Evolutionary conservation across 2,329 filamentous ascomycete genomes (phyloP), one percentile per base, ranked within the genome.

Genomic region (Talaromyces piceae): DNA sequence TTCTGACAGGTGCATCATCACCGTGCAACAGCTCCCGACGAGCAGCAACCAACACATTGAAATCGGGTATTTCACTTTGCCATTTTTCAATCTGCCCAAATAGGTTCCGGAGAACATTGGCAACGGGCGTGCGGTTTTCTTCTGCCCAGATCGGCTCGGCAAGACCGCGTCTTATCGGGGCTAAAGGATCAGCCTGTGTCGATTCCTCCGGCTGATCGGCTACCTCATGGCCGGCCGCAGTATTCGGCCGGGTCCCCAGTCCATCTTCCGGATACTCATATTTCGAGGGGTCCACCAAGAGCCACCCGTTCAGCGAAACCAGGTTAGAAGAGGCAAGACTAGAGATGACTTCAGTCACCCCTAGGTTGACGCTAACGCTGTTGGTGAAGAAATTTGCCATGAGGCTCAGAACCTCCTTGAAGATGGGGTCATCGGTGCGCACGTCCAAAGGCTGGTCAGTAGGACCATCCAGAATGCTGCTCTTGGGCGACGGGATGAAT

Each of bases 221-320:
- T 44, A 33, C 73, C 53, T 53, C 51, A 12, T 60, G 46, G 18
- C 56, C 43, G 33, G 49, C n/a, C 52, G 44, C n/a, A 20, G 25
- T 3, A 22, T 37, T 20, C 5, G 3, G 25, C 26, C 3, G 44
- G 20, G 11, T 12, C 13, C 7, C 11, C 7, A 18, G 20, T 8
- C 9, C 20, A 16, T 49, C 44, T 13, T 43, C 39, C 43, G 52
- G 27, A 44, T 80, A 87, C 5, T 73, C 71, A 61, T 83, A 87
- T 53, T 74, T 77, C n/a, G 72, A 75, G 3, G 87, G 86, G 49
- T 85, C 82, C 13, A 88, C 83, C 5, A 91, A 74, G 26, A 97
- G 73, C 91, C 93, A 98, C n/a, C 87, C 87, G 62, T 96, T 89
- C 11, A 96, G 77, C 18, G 84, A 82, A 63, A 95, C 85, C 56